Conservation (phyloP, 352 stramenopile species). For the Thraustotheca clavata region DNA sequence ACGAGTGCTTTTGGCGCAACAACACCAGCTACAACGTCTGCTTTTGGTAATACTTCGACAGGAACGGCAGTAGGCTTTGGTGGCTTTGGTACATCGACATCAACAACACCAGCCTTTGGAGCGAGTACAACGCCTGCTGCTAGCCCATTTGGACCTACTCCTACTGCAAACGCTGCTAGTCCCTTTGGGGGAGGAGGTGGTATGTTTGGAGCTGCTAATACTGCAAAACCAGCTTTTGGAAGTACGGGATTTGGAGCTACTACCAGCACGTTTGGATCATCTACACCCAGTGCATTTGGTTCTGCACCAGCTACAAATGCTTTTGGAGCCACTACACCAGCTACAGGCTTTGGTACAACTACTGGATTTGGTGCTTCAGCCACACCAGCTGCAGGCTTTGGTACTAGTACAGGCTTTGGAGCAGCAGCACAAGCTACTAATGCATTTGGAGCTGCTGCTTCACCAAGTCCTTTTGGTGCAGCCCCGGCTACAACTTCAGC, state of each 20-base stretch:
- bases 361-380: slow-evolving; percentile 32
- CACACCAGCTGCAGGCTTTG: slow-evolving; percentile 24
- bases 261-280: slow-evolving; percentile 31
- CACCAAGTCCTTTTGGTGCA: neutral
- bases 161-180: neutral
- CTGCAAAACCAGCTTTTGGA: slow-evolving; percentile 16
- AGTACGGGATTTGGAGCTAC: slow-evolving; percentile 37
- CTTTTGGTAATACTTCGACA: slow-evolving; percentile 25
- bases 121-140: slow-evolving; percentile 29
- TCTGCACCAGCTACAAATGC: slow-evolving; percentile 20
- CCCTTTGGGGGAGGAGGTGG: slow-evolving; percentile 9
- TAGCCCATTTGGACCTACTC: slow-evolving; percentile 39
- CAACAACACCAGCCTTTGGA: slow-evolving; percentile 34
- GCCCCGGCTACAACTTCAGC: slow-evolving; percentile 2
- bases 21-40: slow-evolving; percentile 21
- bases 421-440: neutral
- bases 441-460: slow-evolving; percentile 12
- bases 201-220: slow-evolving; percentile 22
- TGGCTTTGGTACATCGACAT: slow-evolving; percentile 26
- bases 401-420: slow-evolving; percentile 19
- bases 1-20: slow-evolving; percentile 34
- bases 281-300: slow-evolving; percentile 15
- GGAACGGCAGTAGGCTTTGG: slow-evolving; percentile 30
- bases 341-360: slow-evolving; percentile 9
- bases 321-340: slow-evolving; percentile 14